A percentile compares a stretch with the other conserved stretches of the same genome.
phyloP scores from a whole-genome alignment of 306 rosid species.

The Purshia tridentata region DNA sequence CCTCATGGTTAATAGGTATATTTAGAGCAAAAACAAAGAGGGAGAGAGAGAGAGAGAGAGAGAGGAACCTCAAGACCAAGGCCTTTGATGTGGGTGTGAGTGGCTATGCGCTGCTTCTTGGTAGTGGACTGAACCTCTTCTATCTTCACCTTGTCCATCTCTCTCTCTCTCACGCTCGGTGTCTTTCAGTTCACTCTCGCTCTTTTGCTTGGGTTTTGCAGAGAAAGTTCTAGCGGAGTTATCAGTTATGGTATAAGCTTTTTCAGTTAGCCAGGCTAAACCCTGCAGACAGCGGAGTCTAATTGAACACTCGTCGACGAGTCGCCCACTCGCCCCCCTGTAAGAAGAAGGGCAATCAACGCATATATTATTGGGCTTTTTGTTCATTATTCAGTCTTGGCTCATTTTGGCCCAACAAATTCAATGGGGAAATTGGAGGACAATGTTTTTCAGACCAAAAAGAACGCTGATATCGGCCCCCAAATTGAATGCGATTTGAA shows the following conservation, averaged over 20 bases:
- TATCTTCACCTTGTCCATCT: constrained; percentile 62
- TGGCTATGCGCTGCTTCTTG: constrained; percentile 70
- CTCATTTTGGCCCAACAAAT: too few species aligned
- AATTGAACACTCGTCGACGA: too few species aligned
- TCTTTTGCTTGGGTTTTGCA: background rate
- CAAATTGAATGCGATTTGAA: too few species aligned
- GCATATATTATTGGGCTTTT: too few species aligned
- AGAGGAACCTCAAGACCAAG: constrained; percentile 79
- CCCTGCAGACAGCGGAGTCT: too few species aligned
- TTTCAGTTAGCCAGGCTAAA: too few species aligned
- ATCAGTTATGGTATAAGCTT: background rate
- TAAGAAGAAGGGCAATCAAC: too few species aligned
- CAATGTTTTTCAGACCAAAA: too few species aligned
- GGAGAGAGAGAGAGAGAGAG: background rate
- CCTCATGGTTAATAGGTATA: background rate
- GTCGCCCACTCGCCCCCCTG: too few species aligned
- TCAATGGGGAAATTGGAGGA: too few species aligned
- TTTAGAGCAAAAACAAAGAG: background rate
- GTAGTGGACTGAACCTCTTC: constrained; percentile 91
- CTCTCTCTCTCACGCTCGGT: background rate
- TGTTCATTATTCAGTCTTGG: too few species aligned
- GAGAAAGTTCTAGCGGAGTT: background rate
- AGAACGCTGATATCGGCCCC: too few species aligned
- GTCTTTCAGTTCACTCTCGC: background rate
- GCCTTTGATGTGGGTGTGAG: constrained; percentile 81